Base-by-base conservation (phyloP, 1,284 basidiomycete species). In the Rhodotorula mucilaginosa region DNA sequence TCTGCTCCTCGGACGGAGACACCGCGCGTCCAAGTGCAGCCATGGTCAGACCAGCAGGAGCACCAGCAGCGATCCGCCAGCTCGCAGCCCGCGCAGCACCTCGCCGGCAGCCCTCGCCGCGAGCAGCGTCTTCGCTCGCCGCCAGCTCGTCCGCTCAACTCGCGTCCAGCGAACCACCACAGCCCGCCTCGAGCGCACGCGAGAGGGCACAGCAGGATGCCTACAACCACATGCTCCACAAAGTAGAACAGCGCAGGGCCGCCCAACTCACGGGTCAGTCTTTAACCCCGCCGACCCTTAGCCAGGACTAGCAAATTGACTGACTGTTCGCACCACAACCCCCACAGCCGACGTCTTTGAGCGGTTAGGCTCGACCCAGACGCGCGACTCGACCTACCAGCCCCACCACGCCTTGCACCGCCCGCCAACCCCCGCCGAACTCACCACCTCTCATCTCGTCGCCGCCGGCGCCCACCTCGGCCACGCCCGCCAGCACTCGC, bases 381-480 rank as follows among this genome's bases (percentile, higher is more conserved):
- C 84, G 48, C 84, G 88, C 26, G 83, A 88, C 31, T 90, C 86
- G 72, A 84, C 88, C 46, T 94, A 86, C 82, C 89, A 87, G 79
- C 88, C 92, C 3, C 87, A 90, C 76, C 88, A 94, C 76, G 80
- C 85, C 49, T 85, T 93, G 39, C 87, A 88, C 77, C 86, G 86
- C 74, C 89, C 92, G 21, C 80, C 85, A 12, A 80, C 84, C 31
- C 85, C 88, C 13, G 82, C 86, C 61, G 83, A 90, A 72, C 84
- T 89, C 70, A 93, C 93, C 1, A 84, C 96, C 59, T 95, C 93
- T 15, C 90, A 95, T 59, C 88, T 99, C 69, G 84, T 98, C 57
- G 94, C 97, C 1, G 86, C 94, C 12, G 93, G 93, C 47, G 94
- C 97, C 18, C 96, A 98, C 80, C 88, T 99, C 58, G 97, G 97